phyloP scores from a whole-genome alignment of 352 stramenopile genomes.

The Poterioochromonas sp. region DNA sequence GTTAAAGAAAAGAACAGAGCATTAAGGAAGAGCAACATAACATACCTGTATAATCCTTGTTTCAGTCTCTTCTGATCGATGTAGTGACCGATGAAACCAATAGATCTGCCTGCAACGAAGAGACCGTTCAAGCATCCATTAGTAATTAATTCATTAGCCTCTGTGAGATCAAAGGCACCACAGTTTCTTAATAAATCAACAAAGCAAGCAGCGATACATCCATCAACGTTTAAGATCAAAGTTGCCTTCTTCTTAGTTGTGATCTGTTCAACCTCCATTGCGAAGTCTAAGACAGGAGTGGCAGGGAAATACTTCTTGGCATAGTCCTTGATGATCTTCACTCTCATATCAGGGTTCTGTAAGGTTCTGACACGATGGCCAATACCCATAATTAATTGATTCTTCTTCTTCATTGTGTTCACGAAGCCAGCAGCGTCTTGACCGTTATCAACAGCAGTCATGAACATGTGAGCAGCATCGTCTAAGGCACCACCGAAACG shows the following conservation, averaged over 20 bases:
- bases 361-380: conserved; percentile 66
- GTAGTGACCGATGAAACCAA: conserved; percentile 86
- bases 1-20: too few relatives aligned
- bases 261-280: conserved; percentile 85
- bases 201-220: conserved; percentile 90
- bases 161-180: conserved; percentile 47
- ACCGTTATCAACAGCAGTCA: conserved; percentile 45
- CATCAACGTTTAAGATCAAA: conserved; percentile 94
- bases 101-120: conserved; percentile 68
- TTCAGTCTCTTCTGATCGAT: conserved; percentile 94
- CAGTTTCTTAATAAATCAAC: conserved; percentile 81
- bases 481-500: conserved; percentile 89
- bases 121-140: conserved; percentile 86
- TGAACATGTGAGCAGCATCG: conserved; percentile 60
- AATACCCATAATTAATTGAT: conserved; percentile 94
- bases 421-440: conserved; percentile 78
- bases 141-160: conserved; percentile 80
- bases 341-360: conserved; percentile 87
- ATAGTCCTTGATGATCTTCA: conserved; percentile 91
- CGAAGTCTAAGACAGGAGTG: conserved; percentile 86
- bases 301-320: conserved; percentile 81
- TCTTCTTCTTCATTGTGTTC: conserved; percentile 80
- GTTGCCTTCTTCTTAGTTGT: conserved; percentile 93
- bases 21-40: neutral
- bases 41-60: conserved; percentile 81